These are phyloP conservation scores for Solanum clarkiae DNA, from an alignment of 257 asterid genomes.

Conservation along the genomic window DNA sequence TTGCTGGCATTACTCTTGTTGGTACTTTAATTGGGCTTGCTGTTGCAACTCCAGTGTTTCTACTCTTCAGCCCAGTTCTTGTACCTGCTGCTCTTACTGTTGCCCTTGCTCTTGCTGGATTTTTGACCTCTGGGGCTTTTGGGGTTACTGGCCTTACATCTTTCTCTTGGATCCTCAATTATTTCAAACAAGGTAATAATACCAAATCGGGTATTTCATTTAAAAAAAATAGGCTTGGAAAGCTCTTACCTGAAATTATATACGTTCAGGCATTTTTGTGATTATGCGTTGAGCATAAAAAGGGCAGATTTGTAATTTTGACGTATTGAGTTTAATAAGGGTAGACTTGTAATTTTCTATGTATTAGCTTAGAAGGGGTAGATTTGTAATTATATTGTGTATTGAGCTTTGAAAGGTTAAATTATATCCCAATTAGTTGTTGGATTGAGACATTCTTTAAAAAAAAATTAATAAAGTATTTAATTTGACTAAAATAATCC, in stretches of 20 bases:
- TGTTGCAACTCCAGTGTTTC: slow-evolving; percentile 39
- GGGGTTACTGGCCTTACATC: slow-evolving; percentile 80
- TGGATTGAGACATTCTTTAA: too few species aligned
- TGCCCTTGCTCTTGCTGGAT: slow-evolving; percentile 49
- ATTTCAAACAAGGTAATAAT: slow-evolving; percentile 30
- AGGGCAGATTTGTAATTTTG: not conserved
- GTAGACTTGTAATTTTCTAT: not conserved
- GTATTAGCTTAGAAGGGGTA: too few species aligned
- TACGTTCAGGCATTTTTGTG: not conserved
- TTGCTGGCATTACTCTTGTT: slow-evolving; percentile 5
- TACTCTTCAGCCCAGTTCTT: slow-evolving; percentile 66
- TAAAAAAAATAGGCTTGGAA: not conserved
- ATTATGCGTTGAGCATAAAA: not conserved
- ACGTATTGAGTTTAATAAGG: not conserved
- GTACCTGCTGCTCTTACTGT: slow-evolving; percentile 47
- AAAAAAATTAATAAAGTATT: too few species aligned
- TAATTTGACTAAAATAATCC: too few species aligned
- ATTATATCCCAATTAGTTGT: too few species aligned
- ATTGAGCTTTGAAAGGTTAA: too few species aligned
- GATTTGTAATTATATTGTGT: too few species aligned
- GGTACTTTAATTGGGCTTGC: slow-evolving; percentile 8
- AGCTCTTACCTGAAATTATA: not conserved
- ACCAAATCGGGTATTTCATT: not conserved
- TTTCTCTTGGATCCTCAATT: slow-evolving; percentile 55
- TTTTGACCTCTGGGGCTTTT: slow-evolving; percentile 68